These are phyloP conservation scores for Acanthamoeba culbertsoni DNA, from an alignment of 208 protist species.

Conservation along the genomic window DNA sequence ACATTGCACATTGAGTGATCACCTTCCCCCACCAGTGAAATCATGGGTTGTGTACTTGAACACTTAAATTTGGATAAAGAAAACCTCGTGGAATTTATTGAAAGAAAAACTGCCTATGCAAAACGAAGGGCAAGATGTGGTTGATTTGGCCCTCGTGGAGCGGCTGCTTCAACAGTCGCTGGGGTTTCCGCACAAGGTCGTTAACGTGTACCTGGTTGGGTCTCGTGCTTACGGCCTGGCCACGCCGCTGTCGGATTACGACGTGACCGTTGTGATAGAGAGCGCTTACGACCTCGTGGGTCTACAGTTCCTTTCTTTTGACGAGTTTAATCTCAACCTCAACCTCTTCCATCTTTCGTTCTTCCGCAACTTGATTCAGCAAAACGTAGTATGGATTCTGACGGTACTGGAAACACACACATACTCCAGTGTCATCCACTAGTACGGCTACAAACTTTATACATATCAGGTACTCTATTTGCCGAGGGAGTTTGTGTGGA, in stretches of 20 bases:
- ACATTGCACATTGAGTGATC: background rate
- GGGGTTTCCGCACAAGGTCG: background rate
- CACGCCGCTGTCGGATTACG: background rate
- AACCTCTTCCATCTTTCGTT: slow-evolving; percentile 6
- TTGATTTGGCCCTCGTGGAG: background rate
- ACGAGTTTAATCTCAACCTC: background rate
- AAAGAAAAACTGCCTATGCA: too few species aligned
- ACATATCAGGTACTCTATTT: background rate
- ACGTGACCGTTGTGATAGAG: background rate
- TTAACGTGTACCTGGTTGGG: slow-evolving; percentile 20
- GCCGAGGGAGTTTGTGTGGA: background rate
- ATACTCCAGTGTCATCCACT: background rate
- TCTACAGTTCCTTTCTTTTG: background rate
- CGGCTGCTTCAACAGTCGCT: background rate
- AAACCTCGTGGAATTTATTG: too few species aligned
- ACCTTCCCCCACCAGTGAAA: too few species aligned
- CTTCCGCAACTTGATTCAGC: background rate
- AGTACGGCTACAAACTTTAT: background rate
- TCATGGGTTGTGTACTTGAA: too few species aligned
- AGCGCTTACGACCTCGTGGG: background rate
- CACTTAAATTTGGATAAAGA: too few species aligned
- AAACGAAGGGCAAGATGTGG: background rate
- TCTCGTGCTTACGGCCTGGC: slow-evolving; percentile 2
- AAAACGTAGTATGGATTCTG: background rate
- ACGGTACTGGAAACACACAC: background rate